phyloP scores from a whole-genome alignment of 2,329 filamentous ascomycete genomes.

The Elsinoe fawcettii region DNA sequence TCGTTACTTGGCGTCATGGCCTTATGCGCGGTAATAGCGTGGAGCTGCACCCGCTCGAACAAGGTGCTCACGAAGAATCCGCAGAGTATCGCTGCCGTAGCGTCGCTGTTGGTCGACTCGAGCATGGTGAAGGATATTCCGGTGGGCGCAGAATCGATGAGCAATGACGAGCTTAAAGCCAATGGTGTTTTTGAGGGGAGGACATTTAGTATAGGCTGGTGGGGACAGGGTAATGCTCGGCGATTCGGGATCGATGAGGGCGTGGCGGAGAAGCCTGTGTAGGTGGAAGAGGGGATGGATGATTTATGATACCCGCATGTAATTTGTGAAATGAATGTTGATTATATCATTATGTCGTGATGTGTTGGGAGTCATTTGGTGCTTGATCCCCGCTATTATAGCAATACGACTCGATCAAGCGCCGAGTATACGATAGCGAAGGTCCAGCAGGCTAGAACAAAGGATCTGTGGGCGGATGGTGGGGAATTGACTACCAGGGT shows the following conservation, averaged over 20 bases:
- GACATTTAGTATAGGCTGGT: conserved; percentile 18
- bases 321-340: neutral
- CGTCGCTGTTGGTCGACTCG: conserved; percentile 23
- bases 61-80: conserved; percentile 24
- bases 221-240: neutral
- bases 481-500: no score
- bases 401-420: no score
- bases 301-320: neutral
- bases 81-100: conserved; percentile 24
- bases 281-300: neutral
- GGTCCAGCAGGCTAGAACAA: no score
- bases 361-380: no score
- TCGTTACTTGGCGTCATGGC: no score
- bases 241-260: conserved; percentile 17
- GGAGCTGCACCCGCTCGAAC: neutral
- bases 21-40: neutral
- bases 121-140: conserved; percentile 17
- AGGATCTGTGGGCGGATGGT: no score
- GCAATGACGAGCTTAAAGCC: conserved; percentile 14
- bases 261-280: conserved; percentile 13
- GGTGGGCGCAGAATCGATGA: conserved; percentile 14
- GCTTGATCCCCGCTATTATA: no score
- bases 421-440: no score
- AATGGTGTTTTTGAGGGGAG: conserved; percentile 15
- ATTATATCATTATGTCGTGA: neutral